These are phyloP conservation scores for Melastoma malabathricum DNA, from an alignment of 345 rosid genomes.

Conservation along the genomic window DNA sequence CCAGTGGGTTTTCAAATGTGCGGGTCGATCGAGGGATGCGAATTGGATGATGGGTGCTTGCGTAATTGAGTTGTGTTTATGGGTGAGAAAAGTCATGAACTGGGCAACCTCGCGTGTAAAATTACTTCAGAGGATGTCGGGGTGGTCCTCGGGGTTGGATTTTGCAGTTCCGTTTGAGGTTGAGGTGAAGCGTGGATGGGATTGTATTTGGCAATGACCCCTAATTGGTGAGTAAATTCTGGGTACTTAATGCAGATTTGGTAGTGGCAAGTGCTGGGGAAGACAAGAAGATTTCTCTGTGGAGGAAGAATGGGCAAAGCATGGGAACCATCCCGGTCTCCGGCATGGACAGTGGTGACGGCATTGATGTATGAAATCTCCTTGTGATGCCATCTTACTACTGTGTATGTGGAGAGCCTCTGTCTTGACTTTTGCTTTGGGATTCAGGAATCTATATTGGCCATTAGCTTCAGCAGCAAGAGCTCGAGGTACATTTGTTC, in stretches of 20 bases:
- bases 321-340: conserved; percentile 68
- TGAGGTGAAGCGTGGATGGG: background rate
- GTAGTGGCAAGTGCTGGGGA: conserved; percentile 98
- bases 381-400: background rate
- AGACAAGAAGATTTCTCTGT: conserved; percentile 81
- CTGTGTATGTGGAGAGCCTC: background rate
- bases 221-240: background rate
- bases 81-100: too few species aligned
- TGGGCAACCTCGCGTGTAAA: too few species aligned
- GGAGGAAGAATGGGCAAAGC: conserved; percentile 73
- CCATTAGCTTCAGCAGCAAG: conserved; percentile 79
- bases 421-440: conserved; percentile 1
- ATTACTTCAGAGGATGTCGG: too few species aligned
- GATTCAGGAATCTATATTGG: conserved; percentile 66
- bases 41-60: too few species aligned
- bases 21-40: background rate
- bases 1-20: background rate
- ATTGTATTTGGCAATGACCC: background rate
- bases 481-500: conserved; percentile 90
- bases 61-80: too few species aligned
- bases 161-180: background rate
- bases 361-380: conserved; percentile 35
- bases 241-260: conserved; percentile 42
- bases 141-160: too few species aligned
- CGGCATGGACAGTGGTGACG: conserved; percentile 64